Evolutionary conservation across 305 asterid genomes (phyloP).

Genomic region (Plantago lanceolata): DNA sequence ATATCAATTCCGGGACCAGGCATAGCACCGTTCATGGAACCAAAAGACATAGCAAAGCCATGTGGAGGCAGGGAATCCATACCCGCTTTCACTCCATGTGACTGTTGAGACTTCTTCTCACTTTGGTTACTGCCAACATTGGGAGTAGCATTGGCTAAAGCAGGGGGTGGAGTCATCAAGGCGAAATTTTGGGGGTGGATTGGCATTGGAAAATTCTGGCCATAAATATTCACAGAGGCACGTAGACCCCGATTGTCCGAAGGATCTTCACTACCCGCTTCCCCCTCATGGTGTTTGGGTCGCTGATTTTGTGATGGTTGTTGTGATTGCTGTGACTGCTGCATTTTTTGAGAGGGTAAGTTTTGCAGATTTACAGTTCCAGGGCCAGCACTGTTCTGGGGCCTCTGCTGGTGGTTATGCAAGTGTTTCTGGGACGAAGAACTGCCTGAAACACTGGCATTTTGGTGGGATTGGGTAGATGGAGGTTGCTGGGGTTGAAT

Average conservation of each 20-base stretch:
- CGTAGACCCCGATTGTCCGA: conserved; percentile 60
- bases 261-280: conserved; percentile 57
- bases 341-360: conserved; percentile 41
- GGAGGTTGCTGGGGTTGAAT: conserved; percentile 53
- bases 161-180: conserved; percentile 46
- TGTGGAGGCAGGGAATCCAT: conserved; percentile 51
- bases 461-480: conserved; percentile 46
- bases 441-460: conserved; percentile 43
- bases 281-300: conserved; percentile 37
- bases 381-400: conserved; percentile 35
- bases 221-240: conserved; percentile 52
- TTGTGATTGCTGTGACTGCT: conserved; percentile 38
- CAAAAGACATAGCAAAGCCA: conserved; percentile 76
- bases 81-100: conserved; percentile 31
- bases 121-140: conserved; percentile 27
- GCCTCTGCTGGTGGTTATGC: conserved; percentile 56
- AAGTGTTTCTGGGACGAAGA: conserved; percentile 76
- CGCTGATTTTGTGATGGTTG: conserved; percentile 33
- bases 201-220: conserved; percentile 62
- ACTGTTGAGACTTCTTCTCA: conserved; percentile 39
- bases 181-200: conserved; percentile 67
- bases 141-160: conserved; percentile 12
- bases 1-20: conserved; percentile 48
- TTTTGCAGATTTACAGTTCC: conserved; percentile 43
- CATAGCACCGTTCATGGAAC: conserved; percentile 48